Percentiles rank a stretch among this genome's conserved stretches.
Evolutionary conservation across 805 yeast species (phyloP).

Genomic region (Metschnikowia aberdeeniae): DNA sequence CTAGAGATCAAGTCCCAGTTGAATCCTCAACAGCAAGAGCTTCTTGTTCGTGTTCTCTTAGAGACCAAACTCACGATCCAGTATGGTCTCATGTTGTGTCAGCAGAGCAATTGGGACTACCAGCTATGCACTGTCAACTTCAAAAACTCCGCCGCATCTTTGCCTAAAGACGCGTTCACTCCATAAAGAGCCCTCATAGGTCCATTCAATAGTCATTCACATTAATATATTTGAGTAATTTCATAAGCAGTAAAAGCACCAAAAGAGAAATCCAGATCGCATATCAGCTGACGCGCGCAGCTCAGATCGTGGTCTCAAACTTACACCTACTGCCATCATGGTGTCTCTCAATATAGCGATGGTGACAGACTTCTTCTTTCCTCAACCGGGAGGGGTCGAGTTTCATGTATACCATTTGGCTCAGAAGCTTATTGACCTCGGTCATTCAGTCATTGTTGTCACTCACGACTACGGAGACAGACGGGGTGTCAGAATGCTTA

Average conservation of each 20-base stretch:
- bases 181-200: neutral
- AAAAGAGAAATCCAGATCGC: neutral
- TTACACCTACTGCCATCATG: slow-evolving; percentile 1
- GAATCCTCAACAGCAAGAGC: slow-evolving; percentile 53
- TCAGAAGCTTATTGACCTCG: slow-evolving; percentile 70
- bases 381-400: slow-evolving; percentile 98
- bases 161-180: slow-evolving; percentile 39
- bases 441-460: slow-evolving; percentile 80
- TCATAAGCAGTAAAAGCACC: neutral
- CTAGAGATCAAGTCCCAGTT: slow-evolving; percentile 51
- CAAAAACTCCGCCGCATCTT: slow-evolving; percentile 54
- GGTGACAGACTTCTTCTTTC: slow-evolving; percentile 97
- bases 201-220: neutral
- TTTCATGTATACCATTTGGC: slow-evolving; percentile 90
- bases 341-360: slow-evolving; percentile 44
- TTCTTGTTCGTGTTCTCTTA: slow-evolving; percentile 58
- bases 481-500: slow-evolving; percentile 73
- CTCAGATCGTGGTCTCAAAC: neutral
- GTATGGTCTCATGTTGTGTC: slow-evolving; percentile 76
- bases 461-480: slow-evolving; percentile 88
- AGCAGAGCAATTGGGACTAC: slow-evolving; percentile 84
- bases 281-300: slow-evolving; percentile 1
- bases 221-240: neutral
- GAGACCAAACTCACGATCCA: slow-evolving; percentile 77
- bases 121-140: slow-evolving; percentile 67